These are phyloP conservation scores for Spergularia bocconei DNA, from an alignment of 148 eudicot genomes.

Conservation along the genomic window DNA sequence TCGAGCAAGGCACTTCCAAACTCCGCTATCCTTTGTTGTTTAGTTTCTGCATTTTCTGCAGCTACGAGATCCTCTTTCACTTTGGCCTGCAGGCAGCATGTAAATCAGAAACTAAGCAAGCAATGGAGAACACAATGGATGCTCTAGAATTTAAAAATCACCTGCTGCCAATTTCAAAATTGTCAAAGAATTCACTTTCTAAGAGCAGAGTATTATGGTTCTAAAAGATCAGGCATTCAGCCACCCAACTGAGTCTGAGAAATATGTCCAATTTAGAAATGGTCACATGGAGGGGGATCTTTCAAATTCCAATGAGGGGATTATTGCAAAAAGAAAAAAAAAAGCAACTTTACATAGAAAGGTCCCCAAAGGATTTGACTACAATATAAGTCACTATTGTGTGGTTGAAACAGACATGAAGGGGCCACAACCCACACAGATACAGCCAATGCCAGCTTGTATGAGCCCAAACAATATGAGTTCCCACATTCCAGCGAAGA, in stretches of 20 bases:
- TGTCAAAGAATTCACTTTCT: neutral
- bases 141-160: neutral
- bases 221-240: neutral
- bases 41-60: slow-evolving; percentile 60
- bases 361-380: no score
- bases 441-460: neutral
- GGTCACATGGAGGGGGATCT: neutral
- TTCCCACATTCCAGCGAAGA: neutral
- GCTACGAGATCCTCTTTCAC: slow-evolving; percentile 70
- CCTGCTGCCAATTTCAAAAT: neutral
- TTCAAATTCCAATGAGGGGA: neutral
- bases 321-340: neutral
- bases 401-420: neutral
- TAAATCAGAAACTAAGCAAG: slow-evolving; percentile 9
- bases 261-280: neutral
- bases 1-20: slow-evolving; percentile 73
- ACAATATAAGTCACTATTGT: no score
- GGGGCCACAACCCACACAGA: neutral
- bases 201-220: neutral
- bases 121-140: neutral
- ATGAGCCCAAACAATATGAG: neutral
- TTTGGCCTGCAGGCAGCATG: slow-evolving; percentile 57
- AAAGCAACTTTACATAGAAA: neutral
- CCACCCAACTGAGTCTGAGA: neutral
- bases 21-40: slow-evolving; percentile 78